Percentiles rank a stretch among this genome's conserved stretches.
phyloP scores from a whole-genome alignment of 768 basidiomycete species.

The Hericium coralloides region DNA sequence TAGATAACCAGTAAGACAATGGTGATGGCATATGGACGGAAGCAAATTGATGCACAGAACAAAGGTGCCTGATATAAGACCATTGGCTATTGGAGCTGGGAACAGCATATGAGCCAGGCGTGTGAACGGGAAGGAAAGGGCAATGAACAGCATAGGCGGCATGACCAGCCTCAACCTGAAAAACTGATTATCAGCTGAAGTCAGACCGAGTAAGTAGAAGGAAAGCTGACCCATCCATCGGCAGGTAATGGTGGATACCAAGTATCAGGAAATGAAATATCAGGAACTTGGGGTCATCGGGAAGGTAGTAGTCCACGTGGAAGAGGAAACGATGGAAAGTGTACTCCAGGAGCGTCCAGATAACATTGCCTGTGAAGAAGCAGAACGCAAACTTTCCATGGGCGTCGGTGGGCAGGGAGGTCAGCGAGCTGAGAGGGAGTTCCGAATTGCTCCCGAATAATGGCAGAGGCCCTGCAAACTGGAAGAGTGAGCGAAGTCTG shows the following conservation, averaged over 20 bases:
- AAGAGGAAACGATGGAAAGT: conserved; percentile 92
- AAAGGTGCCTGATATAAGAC: conserved; percentile 77
- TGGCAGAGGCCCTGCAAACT: conserved; percentile 61
- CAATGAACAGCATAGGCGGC: conserved; percentile 81
- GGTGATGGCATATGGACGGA: conserved; percentile 4
- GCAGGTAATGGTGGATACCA: conserved; percentile 95
- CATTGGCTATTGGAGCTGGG: conserved; percentile 80
- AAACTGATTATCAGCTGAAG: conserved; percentile 2
- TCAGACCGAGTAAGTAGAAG: neutral
- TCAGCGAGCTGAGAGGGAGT: conserved; percentile 42
- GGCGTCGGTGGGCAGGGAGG: conserved; percentile 39
- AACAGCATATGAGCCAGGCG: conserved; percentile 75
- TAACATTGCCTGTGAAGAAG: conserved; percentile 77
- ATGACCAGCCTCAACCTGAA: conserved; percentile 85
- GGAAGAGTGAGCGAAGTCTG: conserved; percentile 70
- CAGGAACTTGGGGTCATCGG: conserved; percentile 73
- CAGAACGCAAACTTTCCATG: conserved; percentile 49
- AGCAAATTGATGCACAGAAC: conserved; percentile 47
- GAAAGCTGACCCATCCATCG: conserved; percentile 75
- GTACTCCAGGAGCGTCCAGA: conserved; percentile 96
- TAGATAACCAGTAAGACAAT: conserved; percentile 20
- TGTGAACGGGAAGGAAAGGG: conserved; percentile 80
- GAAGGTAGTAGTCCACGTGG: conserved; percentile 84
- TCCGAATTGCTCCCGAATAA: conserved; percentile 48
- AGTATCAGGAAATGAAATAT: conserved; percentile 88